phyloP scores from a whole-genome alignment of 345 rosid species.

The Isatis tinctoria region DNA sequence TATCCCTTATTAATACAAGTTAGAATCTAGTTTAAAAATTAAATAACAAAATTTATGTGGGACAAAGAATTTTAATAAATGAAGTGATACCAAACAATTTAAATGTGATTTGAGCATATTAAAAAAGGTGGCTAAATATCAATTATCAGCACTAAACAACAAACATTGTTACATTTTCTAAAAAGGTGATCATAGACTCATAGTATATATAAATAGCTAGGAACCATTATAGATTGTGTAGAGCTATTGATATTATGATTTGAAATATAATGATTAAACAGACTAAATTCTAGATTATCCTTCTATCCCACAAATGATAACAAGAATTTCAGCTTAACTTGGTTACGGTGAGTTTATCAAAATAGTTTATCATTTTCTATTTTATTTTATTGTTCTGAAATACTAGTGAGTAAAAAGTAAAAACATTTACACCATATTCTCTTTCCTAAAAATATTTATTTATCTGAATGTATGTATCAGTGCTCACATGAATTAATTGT shows the following conservation, averaged over 20 bases:
- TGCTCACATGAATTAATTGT: too few species aligned
- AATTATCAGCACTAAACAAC: slow-evolving; percentile 11
- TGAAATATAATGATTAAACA: background rate
- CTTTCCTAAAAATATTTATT: too few species aligned
- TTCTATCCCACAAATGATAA: background rate
- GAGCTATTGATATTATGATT: background rate
- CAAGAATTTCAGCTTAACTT: background rate
- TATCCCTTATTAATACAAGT: too few species aligned
- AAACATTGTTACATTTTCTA: background rate
- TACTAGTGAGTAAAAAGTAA: too few species aligned
- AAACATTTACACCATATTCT: too few species aligned
- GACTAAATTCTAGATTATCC: background rate
- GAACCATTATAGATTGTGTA: background rate
- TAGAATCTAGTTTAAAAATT: too few species aligned
- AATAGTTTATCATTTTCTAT: too few species aligned
- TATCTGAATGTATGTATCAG: too few species aligned
- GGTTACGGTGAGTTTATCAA: background rate
- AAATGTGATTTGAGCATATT: slow-evolving; percentile 16
- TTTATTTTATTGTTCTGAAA: too few species aligned
- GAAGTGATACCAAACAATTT: background rate
- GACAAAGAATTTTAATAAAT: background rate
- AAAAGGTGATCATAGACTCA: background rate
- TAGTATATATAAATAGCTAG: background rate
- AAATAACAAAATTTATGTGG: background rate
- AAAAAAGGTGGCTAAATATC: slow-evolving; percentile 6